Evolutionary conservation across 768 basidiomycete species (phyloP).

Genomic region (Suillus decipiens): DNA sequence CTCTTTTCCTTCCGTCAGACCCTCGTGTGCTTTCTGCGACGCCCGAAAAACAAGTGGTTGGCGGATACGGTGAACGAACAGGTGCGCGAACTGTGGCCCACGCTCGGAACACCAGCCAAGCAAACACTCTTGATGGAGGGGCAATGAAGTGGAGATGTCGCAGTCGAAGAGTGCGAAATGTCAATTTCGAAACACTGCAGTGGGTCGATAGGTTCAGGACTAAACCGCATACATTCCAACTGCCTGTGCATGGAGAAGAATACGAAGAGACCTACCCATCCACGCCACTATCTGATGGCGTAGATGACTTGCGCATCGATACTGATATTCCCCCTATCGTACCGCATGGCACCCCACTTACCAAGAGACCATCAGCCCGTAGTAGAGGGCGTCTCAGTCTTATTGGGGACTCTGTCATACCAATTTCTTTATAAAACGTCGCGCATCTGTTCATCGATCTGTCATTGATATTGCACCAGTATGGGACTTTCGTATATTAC

Average conservation of each 20-base stretch:
- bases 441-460: slow-evolving; percentile 5
- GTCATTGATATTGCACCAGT: slow-evolving; percentile 6
- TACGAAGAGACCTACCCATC: slow-evolving; percentile 38
- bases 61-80: slow-evolving; percentile 22
- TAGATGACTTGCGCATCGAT: slow-evolving; percentile 35
- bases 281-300: slow-evolving; percentile 34
- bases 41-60: slow-evolving; percentile 45
- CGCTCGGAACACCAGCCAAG: slow-evolving; percentile 41
- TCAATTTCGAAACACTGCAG: slow-evolving; percentile 58
- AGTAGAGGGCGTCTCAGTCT: slow-evolving; percentile 56
- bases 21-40: slow-evolving; percentile 74
- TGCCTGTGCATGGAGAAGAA: slow-evolving; percentile 36
- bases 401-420: slow-evolving; percentile 31
- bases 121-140: slow-evolving; percentile 37
- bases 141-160: slow-evolving; percentile 61
- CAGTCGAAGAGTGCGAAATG: slow-evolving; percentile 60
- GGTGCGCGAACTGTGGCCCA: slow-evolving; percentile 17
- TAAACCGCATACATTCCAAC: slow-evolving; percentile 52
- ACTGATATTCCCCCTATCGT: slow-evolving; percentile 35
- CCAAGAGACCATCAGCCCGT: slow-evolving; percentile 62
- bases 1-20: slow-evolving; percentile 80
- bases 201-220: slow-evolving; percentile 71
- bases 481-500: slow-evolving; percentile 9
- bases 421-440: slow-evolving; percentile 14
- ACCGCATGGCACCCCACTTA: slow-evolving; percentile 53